These are phyloP conservation scores for Aspergillus versicolor DNA, from an alignment of 2,329 filamentous ascomycete species.

Conservation along the genomic window DNA sequence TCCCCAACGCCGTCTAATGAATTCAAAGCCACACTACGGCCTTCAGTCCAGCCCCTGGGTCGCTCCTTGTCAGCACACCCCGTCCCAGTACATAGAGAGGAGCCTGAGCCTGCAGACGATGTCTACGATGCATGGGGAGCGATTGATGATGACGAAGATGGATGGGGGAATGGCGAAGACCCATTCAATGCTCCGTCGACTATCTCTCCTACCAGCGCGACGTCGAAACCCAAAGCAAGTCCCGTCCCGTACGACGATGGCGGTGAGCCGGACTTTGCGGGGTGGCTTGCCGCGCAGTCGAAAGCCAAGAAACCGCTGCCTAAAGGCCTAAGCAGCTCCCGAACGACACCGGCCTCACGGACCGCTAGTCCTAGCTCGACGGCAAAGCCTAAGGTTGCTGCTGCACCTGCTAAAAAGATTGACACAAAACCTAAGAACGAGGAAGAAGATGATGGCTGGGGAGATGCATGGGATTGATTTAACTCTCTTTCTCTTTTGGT, in stretches of 20 bases:
- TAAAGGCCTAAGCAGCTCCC: slow-evolving; percentile 73
- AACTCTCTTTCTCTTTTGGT: neutral
- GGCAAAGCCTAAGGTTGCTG: slow-evolving; percentile 49
- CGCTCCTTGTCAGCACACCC: slow-evolving; percentile 43
- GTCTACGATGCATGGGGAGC: slow-evolving; percentile 74
- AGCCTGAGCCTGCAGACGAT: slow-evolving; percentile 54
- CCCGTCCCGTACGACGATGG: slow-evolving; percentile 71
- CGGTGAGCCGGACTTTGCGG: slow-evolving; percentile 90
- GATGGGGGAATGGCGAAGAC: slow-evolving; percentile 47
- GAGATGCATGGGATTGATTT: slow-evolving; percentile 48
- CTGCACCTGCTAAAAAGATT: slow-evolving; percentile 62
- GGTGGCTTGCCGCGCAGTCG: slow-evolving; percentile 86
- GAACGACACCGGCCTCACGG: slow-evolving; percentile 37
- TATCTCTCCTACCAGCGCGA: slow-evolving; percentile 17
- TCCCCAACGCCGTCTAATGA: slow-evolving; percentile 24
- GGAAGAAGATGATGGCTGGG: slow-evolving; percentile 47
- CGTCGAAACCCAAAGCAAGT: slow-evolving; percentile 31
- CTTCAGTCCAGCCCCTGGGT: slow-evolving; percentile 29
- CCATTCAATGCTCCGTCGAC: slow-evolving; percentile 35
- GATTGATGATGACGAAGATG: slow-evolving; percentile 56
- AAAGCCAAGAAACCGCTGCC: slow-evolving; percentile 75
- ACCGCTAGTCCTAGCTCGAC: slow-evolving; percentile 38
- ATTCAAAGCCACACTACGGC: slow-evolving; percentile 24
- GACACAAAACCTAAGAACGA: slow-evolving; percentile 60
- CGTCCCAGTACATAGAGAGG: slow-evolving; percentile 47